Conservation (phyloP, 2,329 filamentous ascomycete genomes). For the Macrophomina pseudophaseolina region DNA sequence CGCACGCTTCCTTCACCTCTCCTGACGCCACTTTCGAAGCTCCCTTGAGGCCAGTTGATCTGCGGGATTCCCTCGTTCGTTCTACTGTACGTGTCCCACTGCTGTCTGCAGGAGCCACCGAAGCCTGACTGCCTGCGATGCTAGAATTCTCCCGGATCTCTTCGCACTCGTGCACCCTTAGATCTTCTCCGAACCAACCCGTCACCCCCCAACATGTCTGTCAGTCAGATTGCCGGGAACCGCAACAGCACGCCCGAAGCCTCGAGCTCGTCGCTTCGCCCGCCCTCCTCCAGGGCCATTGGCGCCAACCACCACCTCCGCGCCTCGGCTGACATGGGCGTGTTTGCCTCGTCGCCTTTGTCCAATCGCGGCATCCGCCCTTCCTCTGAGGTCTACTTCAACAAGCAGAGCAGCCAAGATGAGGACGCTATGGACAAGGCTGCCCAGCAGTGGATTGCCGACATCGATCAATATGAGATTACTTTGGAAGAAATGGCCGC, state of each 20-base stretch:
- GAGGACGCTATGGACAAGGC: conserved; percentile 77
- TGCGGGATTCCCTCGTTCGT: conserved; percentile 24
- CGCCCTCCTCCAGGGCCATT: conserved; percentile 77
- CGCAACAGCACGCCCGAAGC: conserved; percentile 97
- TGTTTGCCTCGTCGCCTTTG: conserved; percentile 69
- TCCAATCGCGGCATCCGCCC: conserved; percentile 83
- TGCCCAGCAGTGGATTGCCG: conserved; percentile 97
- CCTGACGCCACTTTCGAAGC: conserved; percentile 27
- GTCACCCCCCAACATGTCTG: conserved; percentile 48
- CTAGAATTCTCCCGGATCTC: conserved; percentile 16
- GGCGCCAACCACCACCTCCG: conserved; percentile 84
- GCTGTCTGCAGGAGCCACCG: conserved; percentile 6
- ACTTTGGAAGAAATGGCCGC: conserved; percentile 99
- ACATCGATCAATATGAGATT: conserved; percentile 99
- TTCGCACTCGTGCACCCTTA: conserved; percentile 1
- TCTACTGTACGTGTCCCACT: conserved; percentile 10
- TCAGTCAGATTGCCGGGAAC: conserved; percentile 64
- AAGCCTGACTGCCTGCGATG: conserved; percentile 1
- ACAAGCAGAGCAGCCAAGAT: conserved; percentile 80
- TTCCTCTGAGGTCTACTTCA: conserved; percentile 91
- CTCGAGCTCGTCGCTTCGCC: conserved; percentile 79
- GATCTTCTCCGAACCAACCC: not conserved
- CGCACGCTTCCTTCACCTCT: conserved; percentile 19
- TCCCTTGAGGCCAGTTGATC: conserved; percentile 29
- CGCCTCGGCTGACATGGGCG: conserved; percentile 94